Base-by-base conservation (phyloP, 2,329 filamentous ascomycete genomes). In the Arthroderma uncinatum region DNA sequence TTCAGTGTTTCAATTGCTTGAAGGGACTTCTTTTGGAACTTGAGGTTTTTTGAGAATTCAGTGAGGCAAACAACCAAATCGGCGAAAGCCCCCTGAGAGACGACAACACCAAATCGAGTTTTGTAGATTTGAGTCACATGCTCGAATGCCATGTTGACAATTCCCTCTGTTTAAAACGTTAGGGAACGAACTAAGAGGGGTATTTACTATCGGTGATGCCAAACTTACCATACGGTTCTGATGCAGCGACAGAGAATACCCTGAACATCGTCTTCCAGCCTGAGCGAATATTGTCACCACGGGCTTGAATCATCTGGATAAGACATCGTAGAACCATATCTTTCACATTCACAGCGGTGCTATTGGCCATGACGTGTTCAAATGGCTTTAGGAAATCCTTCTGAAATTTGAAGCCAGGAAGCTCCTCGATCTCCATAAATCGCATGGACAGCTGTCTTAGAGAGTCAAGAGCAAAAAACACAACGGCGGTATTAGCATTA, bases 221-320 rank as follows among this genome's bases (percentile, higher is more conserved):
- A 28, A 36, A 68, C 77, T 64, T 74, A 82, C 79, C 80, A 68
- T 95, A 91, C 14, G 87, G 89, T 68, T 97, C 94, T 60, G 86
- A 81, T 16, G 94, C 93, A 28, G 94, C 93, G 37, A 97, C 90
- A 1, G 54, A 96, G 68, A 98, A 98, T 30, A 96, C 92, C 2
- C 92, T 93, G 72, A 99, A 97, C 92, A 99, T 98, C 19, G 94
- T 97, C 68, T 93, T 86, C 93, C 93, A 99, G 4, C 93, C 93
- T 39, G 91, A 96, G 55, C 92, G 85, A 67, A 99, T 98, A 64
- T 97, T 97, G 71, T 96, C 87, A 4, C 94, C 94, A 58, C 89
- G 82, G 33, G 92, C 91, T 74, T 98, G 93, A 52, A 98, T 95
- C 94, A 99, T 98, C 72, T 99, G 94, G 57, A 96, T 94, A 60